Percentiles rank a stretch among this genome's conserved stretches.
Conservation (phyloP, 2,329 filamentous ascomycete genomes). For the Polychaeton citri region DNA sequence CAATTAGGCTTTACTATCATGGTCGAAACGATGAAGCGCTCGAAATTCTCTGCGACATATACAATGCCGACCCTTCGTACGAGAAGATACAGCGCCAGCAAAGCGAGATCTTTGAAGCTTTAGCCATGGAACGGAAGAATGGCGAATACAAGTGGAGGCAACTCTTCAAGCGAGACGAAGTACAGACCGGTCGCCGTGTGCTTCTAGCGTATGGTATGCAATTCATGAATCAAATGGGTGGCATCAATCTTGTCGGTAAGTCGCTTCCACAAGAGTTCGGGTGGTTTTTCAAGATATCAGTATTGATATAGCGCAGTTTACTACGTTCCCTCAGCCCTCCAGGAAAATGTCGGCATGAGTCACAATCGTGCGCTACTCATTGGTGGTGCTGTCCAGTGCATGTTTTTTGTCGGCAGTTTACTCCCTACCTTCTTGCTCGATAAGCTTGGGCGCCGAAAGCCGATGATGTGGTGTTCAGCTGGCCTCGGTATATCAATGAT, state of each 20-base stretch:
- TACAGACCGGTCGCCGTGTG: slow-evolving; percentile 27
- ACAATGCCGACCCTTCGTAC: slow-evolving; percentile 14
- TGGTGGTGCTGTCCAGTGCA: slow-evolving; percentile 30
- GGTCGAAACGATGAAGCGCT: slow-evolving; percentile 20
- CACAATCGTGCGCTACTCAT: slow-evolving; percentile 33
- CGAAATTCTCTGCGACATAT: slow-evolving; percentile 21
- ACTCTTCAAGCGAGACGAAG: slow-evolving; percentile 25
- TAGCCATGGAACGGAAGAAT: slow-evolving; percentile 23
- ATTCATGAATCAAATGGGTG: slow-evolving; percentile 27
- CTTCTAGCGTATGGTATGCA: slow-evolving; percentile 27
- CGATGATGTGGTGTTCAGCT: slow-evolving; percentile 22
- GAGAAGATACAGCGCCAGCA: slow-evolving; percentile 18
- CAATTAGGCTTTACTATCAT: slow-evolving; percentile 18
- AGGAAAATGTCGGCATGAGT: slow-evolving; percentile 33
- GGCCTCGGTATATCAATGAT: slow-evolving; percentile 27
- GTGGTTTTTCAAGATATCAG: background rate
- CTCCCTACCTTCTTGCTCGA: slow-evolving; percentile 35
- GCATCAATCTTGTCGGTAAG: slow-evolving; percentile 26
- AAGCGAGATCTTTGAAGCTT: slow-evolving; percentile 22
- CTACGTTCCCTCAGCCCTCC: slow-evolving; percentile 31
- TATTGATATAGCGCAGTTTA: slow-evolving; percentile 11
- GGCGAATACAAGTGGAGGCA: slow-evolving; percentile 27
- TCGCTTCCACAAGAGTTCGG: no score
- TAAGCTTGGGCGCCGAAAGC: slow-evolving; percentile 22
- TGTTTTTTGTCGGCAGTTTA: slow-evolving; percentile 32